A percentile compares a stretch with the other conserved stretches of the same genome.
These are phyloP conservation scores for Rubroboletus satanas DNA, from an alignment of 768 basidiomycete genomes.

Conservation along the genomic window DNA sequence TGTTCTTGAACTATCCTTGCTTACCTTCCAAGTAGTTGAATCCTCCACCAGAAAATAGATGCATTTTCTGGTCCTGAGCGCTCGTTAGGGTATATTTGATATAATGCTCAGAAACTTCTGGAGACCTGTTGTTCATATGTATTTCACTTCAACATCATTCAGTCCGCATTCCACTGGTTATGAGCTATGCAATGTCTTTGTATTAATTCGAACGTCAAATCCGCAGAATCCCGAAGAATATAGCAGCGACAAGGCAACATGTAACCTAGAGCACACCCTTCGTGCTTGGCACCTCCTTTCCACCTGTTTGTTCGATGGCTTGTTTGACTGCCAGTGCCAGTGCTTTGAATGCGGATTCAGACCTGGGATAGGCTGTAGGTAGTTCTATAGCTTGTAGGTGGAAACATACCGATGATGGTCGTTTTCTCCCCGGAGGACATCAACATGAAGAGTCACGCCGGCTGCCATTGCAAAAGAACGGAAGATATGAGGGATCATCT, in stretches of 20 bases:
- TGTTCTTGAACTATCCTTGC: neutral
- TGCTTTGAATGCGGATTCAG: conserved; percentile 98
- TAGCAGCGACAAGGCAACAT: neutral
- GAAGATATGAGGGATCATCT: conserved; percentile 98
- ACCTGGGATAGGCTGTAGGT: conserved; percentile 43
- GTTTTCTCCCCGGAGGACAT: conserved; percentile 92
- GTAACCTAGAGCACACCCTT: conserved; percentile 82
- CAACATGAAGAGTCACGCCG: conserved; percentile 90
- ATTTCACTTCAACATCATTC: conserved; percentile 10
- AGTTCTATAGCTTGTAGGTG: neutral
- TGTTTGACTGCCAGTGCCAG: conserved; percentile 91
- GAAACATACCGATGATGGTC: conserved; percentile 88
- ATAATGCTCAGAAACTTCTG: conserved; percentile 1
- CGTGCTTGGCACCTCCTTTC: conserved; percentile 90
- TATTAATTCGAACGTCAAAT: neutral
- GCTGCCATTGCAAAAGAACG: conserved; percentile 98
- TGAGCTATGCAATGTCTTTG: conserved; percentile 1
- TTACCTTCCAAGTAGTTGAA: conserved; percentile 52
- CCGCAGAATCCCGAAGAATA: neutral
- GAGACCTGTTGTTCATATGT: conserved; percentile 12
- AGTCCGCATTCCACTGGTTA: neutral
- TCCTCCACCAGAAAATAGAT: conserved; percentile 74
- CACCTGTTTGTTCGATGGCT: conserved; percentile 88
- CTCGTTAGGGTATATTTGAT: conserved; percentile 1
- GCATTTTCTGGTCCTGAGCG: conserved; percentile 69